Base-by-base conservation (phyloP, 2,329 filamentous ascomycete species). In the Cordyceps tenuipes region DNA sequence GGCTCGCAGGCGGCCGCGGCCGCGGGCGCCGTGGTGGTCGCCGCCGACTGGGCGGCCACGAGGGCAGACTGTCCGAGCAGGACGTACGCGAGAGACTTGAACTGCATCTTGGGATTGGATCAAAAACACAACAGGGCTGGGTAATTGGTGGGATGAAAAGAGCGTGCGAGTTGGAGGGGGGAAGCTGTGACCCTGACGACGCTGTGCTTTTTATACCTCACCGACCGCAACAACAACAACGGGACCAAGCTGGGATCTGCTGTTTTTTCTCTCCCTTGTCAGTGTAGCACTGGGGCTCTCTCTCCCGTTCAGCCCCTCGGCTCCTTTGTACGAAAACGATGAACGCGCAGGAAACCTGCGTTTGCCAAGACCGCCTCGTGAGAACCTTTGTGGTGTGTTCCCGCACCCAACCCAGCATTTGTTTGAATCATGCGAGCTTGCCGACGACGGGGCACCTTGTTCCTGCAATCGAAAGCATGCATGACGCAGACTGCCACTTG, bases 361-460 rank as follows among this genome's bases (percentile, higher is more conserved):
- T 8, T 26, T 52, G 59, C 59, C 59, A 61, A 61, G 59, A 34
- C 5, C 53, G 57, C 52, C 53, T 57, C 59, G 53, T 53, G 59
- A 61, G 59, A 61, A 61, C 59, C 59, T 46, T 59, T 58, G 48
- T 61, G 60, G 54, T 46, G 19, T 53, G 53, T 57, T 46, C 39
- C 12, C 12, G 34, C 43, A 17, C 19, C 19, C 23, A 50, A 15
- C 19, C 44, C 49, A 41, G 19, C 19, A 17, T n/a, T 29, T 29
- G 7, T 7, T 29, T 29, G n/a, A 36, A n/a, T 44, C 43, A 47
- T 36, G 26, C 41, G 13, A 26, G 41, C n/a, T 29, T 29, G 21
- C n/a, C 41, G n/a, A 29, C 26, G 23, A 15, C 10, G n/a, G 6
- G 9, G 17, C 12, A n/a, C 13, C 17, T 23, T 23, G n/a, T 3